These are phyloP conservation scores for Aspergillus clavatus DNA, from an alignment of 2,329 filamentous ascomycete species.

Conservation along the genomic window DNA sequence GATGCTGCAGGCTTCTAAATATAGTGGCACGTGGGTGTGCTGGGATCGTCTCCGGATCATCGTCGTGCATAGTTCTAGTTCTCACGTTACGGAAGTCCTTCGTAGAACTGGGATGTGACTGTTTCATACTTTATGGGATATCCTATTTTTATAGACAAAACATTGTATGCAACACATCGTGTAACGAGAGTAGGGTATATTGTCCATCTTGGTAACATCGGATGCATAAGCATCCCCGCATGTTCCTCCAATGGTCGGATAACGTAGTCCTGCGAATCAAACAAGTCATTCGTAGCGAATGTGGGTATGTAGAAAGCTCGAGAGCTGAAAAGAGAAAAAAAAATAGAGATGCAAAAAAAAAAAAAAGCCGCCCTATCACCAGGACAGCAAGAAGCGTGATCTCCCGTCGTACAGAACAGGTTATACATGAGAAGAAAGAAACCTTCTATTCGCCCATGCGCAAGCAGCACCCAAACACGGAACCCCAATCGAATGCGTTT, in stretches of 20 bases:
- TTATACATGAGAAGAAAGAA: background rate
- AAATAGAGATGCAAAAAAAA: background rate
- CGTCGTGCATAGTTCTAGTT: background rate
- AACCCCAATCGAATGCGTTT: conserved; percentile 10
- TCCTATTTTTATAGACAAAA: background rate
- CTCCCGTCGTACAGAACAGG: background rate
- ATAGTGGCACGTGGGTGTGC: background rate
- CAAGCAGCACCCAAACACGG: too few species aligned
- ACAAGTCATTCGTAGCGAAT: background rate
- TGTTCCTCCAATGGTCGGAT: background rate
- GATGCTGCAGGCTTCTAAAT: background rate
- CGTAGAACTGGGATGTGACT: too few species aligned
- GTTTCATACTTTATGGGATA: too few species aligned
- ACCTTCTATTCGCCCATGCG: background rate
- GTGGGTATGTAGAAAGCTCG: background rate
- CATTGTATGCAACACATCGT: background rate
- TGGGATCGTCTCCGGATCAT: background rate
- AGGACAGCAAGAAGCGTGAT: background rate
- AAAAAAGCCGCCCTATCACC: background rate
- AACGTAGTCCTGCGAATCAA: background rate
- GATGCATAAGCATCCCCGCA: background rate
- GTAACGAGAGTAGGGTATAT: background rate
- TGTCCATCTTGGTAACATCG: background rate
- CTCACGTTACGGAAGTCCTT: too few species aligned
- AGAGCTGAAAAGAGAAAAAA: too few species aligned